Conservation (phyloP, 2,329 filamentous ascomycete species). For the Cercospora sojina region DNA sequence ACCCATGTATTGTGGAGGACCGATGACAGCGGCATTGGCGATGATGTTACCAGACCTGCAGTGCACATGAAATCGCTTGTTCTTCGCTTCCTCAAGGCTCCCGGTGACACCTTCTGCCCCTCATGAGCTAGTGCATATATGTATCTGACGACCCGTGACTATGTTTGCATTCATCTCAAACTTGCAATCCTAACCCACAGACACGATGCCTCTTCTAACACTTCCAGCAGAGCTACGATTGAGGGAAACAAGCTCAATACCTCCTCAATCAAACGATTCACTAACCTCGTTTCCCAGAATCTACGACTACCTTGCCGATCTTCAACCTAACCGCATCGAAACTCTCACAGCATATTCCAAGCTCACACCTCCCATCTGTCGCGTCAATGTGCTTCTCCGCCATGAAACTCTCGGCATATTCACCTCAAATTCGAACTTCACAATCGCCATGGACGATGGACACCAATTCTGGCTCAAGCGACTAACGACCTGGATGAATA, state of each 20-base stretch:
- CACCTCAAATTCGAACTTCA: constrained; percentile 26
- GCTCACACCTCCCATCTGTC: constrained; percentile 30
- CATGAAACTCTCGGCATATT: constrained; percentile 31
- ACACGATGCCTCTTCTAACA: constrained; percentile 21
- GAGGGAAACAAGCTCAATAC: not conserved
- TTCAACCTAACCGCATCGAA: constrained; percentile 16
- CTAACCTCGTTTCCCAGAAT: constrained; percentile 13
- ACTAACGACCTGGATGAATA: constrained; percentile 22
- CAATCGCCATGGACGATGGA: constrained; percentile 25
- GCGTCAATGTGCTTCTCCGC: constrained; percentile 22
- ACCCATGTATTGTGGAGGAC: not conserved
- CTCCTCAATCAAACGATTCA: not conserved
- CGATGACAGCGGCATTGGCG: not conserved
- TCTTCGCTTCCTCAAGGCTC: not conserved
- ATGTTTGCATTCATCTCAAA: not conserved
- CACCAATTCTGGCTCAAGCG: constrained; percentile 11
- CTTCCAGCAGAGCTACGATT: constrained; percentile 25
- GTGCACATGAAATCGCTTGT: not conserved
- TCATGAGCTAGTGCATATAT: constrained; percentile 3
- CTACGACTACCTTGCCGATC: constrained; percentile 26
- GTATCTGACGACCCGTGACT: not conserved
- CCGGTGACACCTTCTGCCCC: constrained; percentile 4
- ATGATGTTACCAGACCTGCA: not conserved
- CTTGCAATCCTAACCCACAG: not conserved
- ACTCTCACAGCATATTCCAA: constrained; percentile 20